Base-by-base conservation (phyloP, 2,329 filamentous ascomycete genomes). In the Tolypocladium album region DNA sequence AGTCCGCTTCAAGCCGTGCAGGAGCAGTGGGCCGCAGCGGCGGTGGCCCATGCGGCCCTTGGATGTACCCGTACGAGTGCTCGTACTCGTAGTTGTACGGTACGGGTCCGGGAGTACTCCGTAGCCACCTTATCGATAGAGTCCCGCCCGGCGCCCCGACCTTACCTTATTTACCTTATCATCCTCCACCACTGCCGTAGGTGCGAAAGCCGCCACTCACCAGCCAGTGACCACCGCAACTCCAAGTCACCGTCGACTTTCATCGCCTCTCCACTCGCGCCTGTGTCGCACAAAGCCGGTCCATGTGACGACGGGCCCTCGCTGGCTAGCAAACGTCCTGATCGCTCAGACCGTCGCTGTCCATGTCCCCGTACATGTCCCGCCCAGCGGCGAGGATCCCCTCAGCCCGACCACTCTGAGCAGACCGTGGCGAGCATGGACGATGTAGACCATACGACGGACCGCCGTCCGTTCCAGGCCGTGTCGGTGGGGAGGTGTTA, bases 401-500 rank as follows among this genome's bases (percentile, higher is more conserved):
- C 53, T 56, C 42, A 45, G 42, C 11, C n/a, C 42, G 42, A 9
- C 42, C 57, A 42, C 55, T 55, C 59, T 57, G 52, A n/a, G n/a
- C n/a, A n/a, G n/a, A 56, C 27, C 42, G 58, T 57, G 42, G 56
- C 60, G 57, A 59, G 57, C 58, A 66, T 66, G 64, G 62, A 63
- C 39, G 55, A 31, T n/a, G 53, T 50, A 39, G 58, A n/a, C 53
- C 31, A 39, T 31, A 52, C 56, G 20, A 15, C 27, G 40, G 55
- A 57, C 38, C 24, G 50, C 20, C 56, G 61, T 13, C 52, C 55
- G 43, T 68, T 68, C 59, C 62, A 66, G 59, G 67, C 65, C 39
- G 61, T 72, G 58, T 64, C 66, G 17, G 70, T 77, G 40, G 74
- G 75, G 43, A 68, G 63, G 62, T 75, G 74, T 63, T 66, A 74